A percentile compares a stretch with the other conserved stretches of the same genome.
Evolutionary conservation across 768 basidiomycete genomes (phyloP).

Genomic region (Leccinum imitatum): DNA sequence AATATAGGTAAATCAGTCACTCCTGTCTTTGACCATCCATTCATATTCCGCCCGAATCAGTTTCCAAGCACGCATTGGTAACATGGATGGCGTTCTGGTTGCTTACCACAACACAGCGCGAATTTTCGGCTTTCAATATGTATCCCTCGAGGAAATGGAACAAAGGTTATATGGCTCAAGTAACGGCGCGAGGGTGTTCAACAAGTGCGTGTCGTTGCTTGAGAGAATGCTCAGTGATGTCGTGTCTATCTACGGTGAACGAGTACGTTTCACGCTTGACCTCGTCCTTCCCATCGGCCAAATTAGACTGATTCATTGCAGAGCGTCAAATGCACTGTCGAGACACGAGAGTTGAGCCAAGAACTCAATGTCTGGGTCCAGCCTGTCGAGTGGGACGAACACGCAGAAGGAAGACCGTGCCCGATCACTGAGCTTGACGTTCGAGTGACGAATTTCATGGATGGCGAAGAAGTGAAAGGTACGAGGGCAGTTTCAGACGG

Average conservation of each 20-base stretch:
- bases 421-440: constrained; percentile 64
- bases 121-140: constrained; percentile 93
- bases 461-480: constrained; percentile 37
- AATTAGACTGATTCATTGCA: constrained; percentile 18
- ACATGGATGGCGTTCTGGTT: constrained; percentile 93
- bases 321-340: constrained; percentile 62
- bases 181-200: constrained; percentile 69
- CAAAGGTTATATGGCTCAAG: constrained; percentile 62
- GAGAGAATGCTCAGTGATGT: constrained; percentile 66
- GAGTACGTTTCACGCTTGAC: constrained; percentile 46
- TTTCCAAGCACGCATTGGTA: constrained; percentile 93
- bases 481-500: constrained; percentile 34
- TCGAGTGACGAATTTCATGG: constrained; percentile 44
- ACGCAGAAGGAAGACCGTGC: constrained; percentile 29
- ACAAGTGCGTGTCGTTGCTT: constrained; percentile 66
- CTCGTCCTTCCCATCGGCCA: not conserved
- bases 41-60: constrained; percentile 35
- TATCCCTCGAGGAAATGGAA: constrained; percentile 88
- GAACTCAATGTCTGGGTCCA: constrained; percentile 67
- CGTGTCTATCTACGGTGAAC: constrained; percentile 55
- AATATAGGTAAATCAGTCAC: constrained; percentile 65
- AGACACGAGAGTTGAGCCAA: constrained; percentile 45
- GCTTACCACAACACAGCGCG: constrained; percentile 85
- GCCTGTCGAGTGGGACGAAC: constrained; percentile 49
- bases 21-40: too few relatives aligned